These are phyloP conservation scores for Darksidea phi DNA, from an alignment of 495 filamentous ascomycete species.

Conservation along the genomic window DNA sequence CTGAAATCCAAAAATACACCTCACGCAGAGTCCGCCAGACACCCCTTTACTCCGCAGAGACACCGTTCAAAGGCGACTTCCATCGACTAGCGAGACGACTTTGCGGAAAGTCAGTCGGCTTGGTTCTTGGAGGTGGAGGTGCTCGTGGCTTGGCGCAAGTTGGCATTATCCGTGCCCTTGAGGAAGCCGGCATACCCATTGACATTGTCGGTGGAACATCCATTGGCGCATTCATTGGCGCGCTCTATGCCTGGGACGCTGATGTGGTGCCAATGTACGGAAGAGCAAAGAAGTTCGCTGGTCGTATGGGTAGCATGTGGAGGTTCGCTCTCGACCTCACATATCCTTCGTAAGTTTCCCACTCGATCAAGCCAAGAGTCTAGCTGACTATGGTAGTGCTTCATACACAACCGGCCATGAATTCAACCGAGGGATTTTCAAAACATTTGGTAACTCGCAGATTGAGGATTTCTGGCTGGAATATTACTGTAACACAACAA, in stretches of 20 bases:
- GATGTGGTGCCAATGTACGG: conserved; percentile 97
- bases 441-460: conserved; percentile 91
- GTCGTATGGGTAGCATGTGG: conserved; percentile 97
- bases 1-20: conserved; percentile 97
- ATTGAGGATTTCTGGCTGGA: conserved; percentile 99
- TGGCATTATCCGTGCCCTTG: conserved; percentile 89
- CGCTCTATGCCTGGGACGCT: conserved; percentile 90
- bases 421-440: conserved; percentile 99
- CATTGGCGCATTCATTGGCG: conserved; percentile 96
- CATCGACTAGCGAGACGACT: conserved; percentile 87
- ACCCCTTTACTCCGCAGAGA: conserved; percentile 85
- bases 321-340: conserved; percentile 93
- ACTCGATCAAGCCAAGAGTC: background rate
- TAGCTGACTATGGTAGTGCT: conserved; percentile 31
- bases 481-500: conserved; percentile 98
- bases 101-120: conserved; percentile 89
- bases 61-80: conserved; percentile 94
- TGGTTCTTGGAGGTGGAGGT: conserved; percentile 91
- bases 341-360: conserved; percentile 67
- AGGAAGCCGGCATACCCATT: conserved; percentile 94
- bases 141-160: conserved; percentile 88
- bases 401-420: conserved; percentile 98
- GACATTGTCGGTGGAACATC: conserved; percentile 96
- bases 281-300: conserved; percentile 92
- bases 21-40: conserved; percentile 80